Base-by-base conservation (phyloP, 495 filamentous ascomycete species). In the Aspergillus conjunctus region DNA sequence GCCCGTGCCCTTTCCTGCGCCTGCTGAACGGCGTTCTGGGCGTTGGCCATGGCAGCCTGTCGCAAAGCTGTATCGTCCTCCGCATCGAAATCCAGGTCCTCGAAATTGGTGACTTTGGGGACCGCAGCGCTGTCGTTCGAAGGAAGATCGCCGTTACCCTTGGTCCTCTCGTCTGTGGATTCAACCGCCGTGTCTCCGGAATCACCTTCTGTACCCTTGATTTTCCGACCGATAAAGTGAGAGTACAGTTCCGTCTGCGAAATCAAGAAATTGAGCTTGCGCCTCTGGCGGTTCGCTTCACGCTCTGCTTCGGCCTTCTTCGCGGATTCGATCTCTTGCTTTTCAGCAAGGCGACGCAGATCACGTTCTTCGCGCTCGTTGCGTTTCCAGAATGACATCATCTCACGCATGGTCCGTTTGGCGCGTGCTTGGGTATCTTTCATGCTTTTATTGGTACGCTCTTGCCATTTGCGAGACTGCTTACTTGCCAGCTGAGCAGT, bases 301-400 rank as follows among this genome's bases (percentile, higher is more conserved):
- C 94, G 92, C 59, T 97, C 93, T 2, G 93, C 93, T 75, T 99
- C 94, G 53, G 91, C 93, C 76, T 92, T 95, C 76, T 93, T 93
- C 22, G 94, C 93, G 64, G 93, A 93, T 70, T 99, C 94, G 18
- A 98, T 85, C 75, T 98, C 95, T 73, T 97, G 93, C 70, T 88
- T 91, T 79, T 99, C 94, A 14, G 94, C 95, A 49, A 91, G 85
- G 71, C 96, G 95, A 52, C 94, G 88, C 59, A 96, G 79, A 68
- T 98, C 94, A 61, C 95, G 89, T 74, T 99, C 94, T 68, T 98
- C 95, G 41, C 92, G 86, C 76, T 99, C 94, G 73, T 99, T 99
- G 51, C 93, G 89, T 73, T 98, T 98, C 94, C 94, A 99, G 86
- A 98, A 99, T 31, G 89, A 85, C 87, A 97, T 94, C 94, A 99